Percentiles rank a stretch among this genome's conserved stretches.
phyloP scores from a whole-genome alignment of 352 stramenopile species.

The Phytopythium chamaehyphon region DNA sequence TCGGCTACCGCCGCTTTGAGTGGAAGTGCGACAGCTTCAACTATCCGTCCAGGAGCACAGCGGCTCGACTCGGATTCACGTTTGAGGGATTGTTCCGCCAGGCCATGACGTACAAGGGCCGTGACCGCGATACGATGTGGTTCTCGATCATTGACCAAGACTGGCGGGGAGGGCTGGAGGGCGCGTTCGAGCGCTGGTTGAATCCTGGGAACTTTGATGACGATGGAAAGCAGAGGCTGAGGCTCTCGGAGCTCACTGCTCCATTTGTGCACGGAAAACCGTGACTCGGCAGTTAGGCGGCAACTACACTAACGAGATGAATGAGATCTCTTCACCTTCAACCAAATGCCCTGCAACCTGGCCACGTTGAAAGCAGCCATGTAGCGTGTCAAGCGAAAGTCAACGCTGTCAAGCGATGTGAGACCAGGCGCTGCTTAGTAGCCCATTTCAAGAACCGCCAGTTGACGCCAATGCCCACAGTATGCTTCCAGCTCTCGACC shows the following conservation, averaged over 20 bases:
- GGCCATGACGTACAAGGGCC: slow-evolving; percentile 9
- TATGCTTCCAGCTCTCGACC: too few relatives aligned
- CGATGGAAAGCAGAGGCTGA: slow-evolving; percentile 10
- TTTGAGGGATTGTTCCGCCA: slow-evolving; percentile 15
- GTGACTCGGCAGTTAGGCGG: neutral
- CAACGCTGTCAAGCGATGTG: too few relatives aligned
- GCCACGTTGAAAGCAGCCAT: too few relatives aligned
- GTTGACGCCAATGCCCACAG: too few relatives aligned
- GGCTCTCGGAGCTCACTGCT: slow-evolving; percentile 10
- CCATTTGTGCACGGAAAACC: slow-evolving; percentile 5
- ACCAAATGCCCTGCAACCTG: too few relatives aligned
- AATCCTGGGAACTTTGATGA: slow-evolving; percentile 13
- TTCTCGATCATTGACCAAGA: slow-evolving; percentile 17
- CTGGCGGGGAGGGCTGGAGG: slow-evolving; percentile 11
- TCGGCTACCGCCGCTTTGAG: slow-evolving; percentile 13
- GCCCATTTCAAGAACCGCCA: too few relatives aligned
- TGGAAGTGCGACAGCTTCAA: slow-evolving; percentile 18
- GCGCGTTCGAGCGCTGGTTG: slow-evolving; percentile 11
- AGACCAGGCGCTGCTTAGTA: too few relatives aligned
- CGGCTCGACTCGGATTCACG: slow-evolving; percentile 11
- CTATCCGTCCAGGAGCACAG: slow-evolving; percentile 6
- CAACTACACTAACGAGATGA: too few relatives aligned
- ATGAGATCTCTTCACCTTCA: too few relatives aligned
- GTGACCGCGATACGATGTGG: slow-evolving; percentile 13
- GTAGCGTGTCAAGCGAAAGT: too few relatives aligned